Percentiles rank a stretch among this genome's conserved stretches.
Conservation (phyloP, 2,329 filamentous ascomycete genomes). For the Clonostachys sp. region DNA sequence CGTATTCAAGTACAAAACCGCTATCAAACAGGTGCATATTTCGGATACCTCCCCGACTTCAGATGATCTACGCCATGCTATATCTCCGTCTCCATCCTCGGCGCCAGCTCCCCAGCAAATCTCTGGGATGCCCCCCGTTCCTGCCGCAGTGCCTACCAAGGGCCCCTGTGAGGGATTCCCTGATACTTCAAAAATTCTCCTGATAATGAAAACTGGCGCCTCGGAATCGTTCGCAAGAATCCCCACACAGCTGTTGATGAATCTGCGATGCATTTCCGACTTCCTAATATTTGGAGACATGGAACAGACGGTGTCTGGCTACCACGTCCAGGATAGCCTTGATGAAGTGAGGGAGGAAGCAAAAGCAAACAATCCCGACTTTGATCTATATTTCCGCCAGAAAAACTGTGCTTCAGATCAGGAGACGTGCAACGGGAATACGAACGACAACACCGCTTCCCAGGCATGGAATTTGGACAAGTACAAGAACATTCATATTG, state of each 20-base stretch:
- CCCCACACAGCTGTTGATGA: slow-evolving; percentile 49
- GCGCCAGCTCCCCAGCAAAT: no score
- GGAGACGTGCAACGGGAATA: slow-evolving; percentile 33
- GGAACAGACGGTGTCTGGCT: slow-evolving; percentile 37
- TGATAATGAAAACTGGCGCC: slow-evolving; percentile 55
- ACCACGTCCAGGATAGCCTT: slow-evolving; percentile 39
- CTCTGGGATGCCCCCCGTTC: no score
- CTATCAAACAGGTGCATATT: no score
- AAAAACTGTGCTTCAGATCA: slow-evolving; percentile 37
- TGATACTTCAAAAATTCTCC: slow-evolving; percentile 37
- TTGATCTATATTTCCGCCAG: slow-evolving; percentile 41
- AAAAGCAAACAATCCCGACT: slow-evolving; percentile 40
- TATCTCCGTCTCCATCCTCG: no score
- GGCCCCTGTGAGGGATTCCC: slow-evolving; percentile 31
- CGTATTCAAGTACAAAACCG: no score
- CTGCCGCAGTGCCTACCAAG: slow-evolving; percentile 4
- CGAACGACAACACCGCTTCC: slow-evolving; percentile 11
- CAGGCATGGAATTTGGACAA: slow-evolving; percentile 53
- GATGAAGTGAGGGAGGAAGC: slow-evolving; percentile 35
- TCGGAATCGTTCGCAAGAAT: slow-evolving; percentile 46
- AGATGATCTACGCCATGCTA: no score
- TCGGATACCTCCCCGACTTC: no score
- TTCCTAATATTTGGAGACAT: slow-evolving; percentile 56
- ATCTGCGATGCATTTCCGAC: slow-evolving; percentile 41
- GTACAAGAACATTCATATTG: slow-evolving; percentile 59